These are phyloP conservation scores for Ceratocystis destructans DNA, from an alignment of 2,329 filamentous ascomycete genomes.

Conservation along the genomic window DNA sequence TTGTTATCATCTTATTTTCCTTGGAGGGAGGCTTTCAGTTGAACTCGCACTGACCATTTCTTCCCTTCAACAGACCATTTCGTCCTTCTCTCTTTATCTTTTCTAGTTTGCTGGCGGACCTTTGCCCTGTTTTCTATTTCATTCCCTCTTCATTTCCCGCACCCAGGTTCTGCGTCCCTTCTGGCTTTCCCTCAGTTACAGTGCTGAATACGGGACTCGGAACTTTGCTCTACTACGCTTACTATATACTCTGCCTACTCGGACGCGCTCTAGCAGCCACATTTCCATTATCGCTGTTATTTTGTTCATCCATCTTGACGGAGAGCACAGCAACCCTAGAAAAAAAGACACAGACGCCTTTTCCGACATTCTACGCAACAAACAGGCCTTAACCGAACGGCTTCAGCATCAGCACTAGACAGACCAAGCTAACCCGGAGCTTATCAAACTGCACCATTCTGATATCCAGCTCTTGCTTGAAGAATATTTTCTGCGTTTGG, in stretches of 20 bases:
- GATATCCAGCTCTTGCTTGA: background rate
- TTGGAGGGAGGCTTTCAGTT: background rate
- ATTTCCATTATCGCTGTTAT: background rate
- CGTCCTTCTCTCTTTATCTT: conserved; percentile 1
- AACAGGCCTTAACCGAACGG: conserved; percentile 3
- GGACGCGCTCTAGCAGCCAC: background rate
- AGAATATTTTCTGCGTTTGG: background rate
- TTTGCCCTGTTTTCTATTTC: background rate
- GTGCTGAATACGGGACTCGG: background rate
- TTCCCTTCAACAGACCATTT: conserved; percentile 3
- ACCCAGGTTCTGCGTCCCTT: conserved; percentile 2
- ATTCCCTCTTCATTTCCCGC: background rate
- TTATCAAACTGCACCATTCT: conserved; percentile 1
- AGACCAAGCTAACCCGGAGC: background rate
- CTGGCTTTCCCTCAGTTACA: background rate
- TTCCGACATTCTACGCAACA: conserved; percentile 5
- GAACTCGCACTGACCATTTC: conserved; percentile 2
- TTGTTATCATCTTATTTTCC: background rate
- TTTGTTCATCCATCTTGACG: background rate
- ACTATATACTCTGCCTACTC: background rate
- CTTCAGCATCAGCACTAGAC: background rate
- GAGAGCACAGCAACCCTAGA: background rate
- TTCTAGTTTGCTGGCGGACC: background rate
- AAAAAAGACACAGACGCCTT: conserved; percentile 5
- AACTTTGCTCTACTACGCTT: conserved; percentile 2